Conservation (phyloP, 2,329 filamentous ascomycete genomes). For the Fusarium haematococcum region DNA sequence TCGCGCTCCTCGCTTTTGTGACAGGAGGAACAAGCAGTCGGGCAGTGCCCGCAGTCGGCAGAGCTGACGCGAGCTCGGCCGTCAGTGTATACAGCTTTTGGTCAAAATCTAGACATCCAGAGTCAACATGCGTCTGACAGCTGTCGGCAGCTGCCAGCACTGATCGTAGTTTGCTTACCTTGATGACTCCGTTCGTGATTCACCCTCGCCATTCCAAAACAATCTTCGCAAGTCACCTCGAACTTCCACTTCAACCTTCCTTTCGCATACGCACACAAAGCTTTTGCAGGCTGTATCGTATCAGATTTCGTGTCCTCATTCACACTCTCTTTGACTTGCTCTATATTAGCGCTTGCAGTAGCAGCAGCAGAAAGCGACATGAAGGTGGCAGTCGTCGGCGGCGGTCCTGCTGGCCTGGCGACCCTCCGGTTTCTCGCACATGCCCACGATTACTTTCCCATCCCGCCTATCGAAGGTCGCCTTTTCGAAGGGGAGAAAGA, state of each 20-base stretch:
- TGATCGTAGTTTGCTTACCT: neutral
- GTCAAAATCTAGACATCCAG: neutral
- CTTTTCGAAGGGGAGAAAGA: conserved; percentile 58
- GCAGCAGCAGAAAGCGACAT: conserved; percentile 11
- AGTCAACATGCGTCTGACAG: neutral
- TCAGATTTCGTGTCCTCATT: neutral
- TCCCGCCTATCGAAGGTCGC: conserved; percentile 53
- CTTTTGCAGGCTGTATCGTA: neutral
- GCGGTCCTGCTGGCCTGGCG: conserved; percentile 56
- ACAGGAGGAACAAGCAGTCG: neutral
- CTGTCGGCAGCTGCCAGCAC: neutral
- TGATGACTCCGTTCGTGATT: neutral
- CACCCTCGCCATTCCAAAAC: neutral
- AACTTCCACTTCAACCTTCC: neutral
- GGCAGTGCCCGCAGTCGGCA: too few species aligned
- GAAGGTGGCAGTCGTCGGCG: conserved; percentile 57
- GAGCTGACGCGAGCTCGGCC: neutral
- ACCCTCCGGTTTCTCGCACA: conserved; percentile 56
- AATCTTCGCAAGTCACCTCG: neutral
- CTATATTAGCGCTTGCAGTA: neutral
- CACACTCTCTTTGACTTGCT: neutral
- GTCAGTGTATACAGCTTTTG: neutral
- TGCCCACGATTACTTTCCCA: conserved; percentile 53
- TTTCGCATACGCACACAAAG: neutral
- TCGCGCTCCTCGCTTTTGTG: neutral